Evolutionary conservation across 1,139 yeast genomes (phyloP), one percentile per base, ranked within the genome.

Genomic region (Geotrichum citri-aurantii): DNA sequence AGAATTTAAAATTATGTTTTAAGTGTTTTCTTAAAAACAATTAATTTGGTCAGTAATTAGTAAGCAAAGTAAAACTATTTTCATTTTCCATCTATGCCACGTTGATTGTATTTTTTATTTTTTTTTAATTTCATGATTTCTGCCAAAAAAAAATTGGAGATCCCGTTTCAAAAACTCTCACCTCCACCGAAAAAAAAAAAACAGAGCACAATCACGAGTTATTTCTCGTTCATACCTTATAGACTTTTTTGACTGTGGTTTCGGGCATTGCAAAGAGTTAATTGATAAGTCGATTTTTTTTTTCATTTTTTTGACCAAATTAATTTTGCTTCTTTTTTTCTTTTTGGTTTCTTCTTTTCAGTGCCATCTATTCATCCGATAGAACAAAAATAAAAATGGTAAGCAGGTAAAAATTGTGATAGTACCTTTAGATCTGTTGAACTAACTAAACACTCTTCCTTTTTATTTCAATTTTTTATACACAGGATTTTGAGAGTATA

Each of bases 401-500:
- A 17, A 37, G 44, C 14, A 14, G 1, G 7, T n/a, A n/a, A 37
- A 2, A 17, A n/a, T n/a, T 8, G 5, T 37, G 7, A n/a, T 37
- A n/a, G n/a, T 37, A 37, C 14, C 10, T 2, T 37, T 37, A 19
- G 37, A 31, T 31, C 37, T n/a, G 10, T 2, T 37, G 14, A 37
- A 37, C 17, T 37, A 37, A 37, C 37, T 31, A 5, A 31, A 31
- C n/a, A n/a, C n/a, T n/a, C n/a, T 12, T 8, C 21, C 7, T 33
- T 33, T 37, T 17, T 37, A 3, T n/a, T 37, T n/a, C 1, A n/a
- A n/a, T n/a, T 37, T 5, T 26, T 5, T 26, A 26, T 26, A 26
- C 7, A 4, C 29, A 64, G 79, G 80, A 78, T 64, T 83, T 84
- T 67, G 87, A 84, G 64, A 75, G 77, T 14, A 74, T 79, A 51